Conservation (phyloP, 345 rosid species). For the Populus pruinosa region DNA sequence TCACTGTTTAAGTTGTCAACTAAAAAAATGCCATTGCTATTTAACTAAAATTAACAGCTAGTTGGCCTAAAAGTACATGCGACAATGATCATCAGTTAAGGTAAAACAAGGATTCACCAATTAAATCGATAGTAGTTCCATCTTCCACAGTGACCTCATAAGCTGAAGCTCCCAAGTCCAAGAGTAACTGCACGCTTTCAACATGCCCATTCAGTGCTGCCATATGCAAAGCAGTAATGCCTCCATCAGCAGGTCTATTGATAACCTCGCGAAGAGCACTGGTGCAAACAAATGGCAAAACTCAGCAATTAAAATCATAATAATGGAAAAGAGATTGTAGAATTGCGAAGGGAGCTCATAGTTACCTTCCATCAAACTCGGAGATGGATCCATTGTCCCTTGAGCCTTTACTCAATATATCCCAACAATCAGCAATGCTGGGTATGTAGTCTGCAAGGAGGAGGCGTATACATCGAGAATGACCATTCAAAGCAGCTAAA, state of each 20-base stretch:
- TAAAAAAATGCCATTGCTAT: background rate
- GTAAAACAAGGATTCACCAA: constrained; percentile 41
- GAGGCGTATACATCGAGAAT: constrained; percentile 79
- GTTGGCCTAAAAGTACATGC: background rate
- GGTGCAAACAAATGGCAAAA: constrained; percentile 16
- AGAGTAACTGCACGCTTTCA: constrained; percentile 72
- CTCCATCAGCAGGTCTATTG: constrained; percentile 89
- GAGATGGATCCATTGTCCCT: constrained; percentile 29
- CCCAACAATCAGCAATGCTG: constrained; percentile 57
- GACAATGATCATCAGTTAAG: background rate
- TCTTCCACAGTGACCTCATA: constrained; percentile 77
- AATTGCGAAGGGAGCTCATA: background rate
- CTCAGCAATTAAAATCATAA: background rate
- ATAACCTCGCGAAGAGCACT: constrained; percentile 67
- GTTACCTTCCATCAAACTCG: constrained; percentile 62
- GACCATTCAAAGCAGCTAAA: constrained; percentile 91
- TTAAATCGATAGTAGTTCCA: constrained; percentile 90
- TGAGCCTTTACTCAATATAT: constrained; percentile 36
- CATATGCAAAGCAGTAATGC: constrained; percentile 90
- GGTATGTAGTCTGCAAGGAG: constrained; percentile 85
- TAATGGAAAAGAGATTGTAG: background rate
- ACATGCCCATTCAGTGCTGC: constrained; percentile 89
- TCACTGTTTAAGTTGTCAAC: background rate
- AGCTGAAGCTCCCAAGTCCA: constrained; percentile 87
- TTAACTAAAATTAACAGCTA: constrained; percentile 1